Evolutionary conservation across 169 alveolate genomes (phyloP).

Genomic region (Cryptosporidium sp.): DNA sequence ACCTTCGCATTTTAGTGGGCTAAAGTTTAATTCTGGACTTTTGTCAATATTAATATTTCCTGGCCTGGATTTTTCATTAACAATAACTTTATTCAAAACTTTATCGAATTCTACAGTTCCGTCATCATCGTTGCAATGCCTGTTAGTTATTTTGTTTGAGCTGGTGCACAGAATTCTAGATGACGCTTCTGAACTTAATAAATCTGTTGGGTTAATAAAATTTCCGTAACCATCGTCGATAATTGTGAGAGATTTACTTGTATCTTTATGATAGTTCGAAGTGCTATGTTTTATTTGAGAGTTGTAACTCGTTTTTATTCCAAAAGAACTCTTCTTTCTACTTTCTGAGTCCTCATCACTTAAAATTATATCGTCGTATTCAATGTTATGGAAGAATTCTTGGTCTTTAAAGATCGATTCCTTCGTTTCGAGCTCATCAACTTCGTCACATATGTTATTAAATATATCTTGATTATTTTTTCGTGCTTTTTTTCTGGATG

Average conservation of each 20-base stretch:
- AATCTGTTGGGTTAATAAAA: slow-evolving; percentile 44
- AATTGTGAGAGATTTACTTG: slow-evolving; percentile 29
- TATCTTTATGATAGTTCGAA: background rate
- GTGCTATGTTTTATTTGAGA: background rate
- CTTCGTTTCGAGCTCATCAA: slow-evolving; percentile 8
- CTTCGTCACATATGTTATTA: background rate
- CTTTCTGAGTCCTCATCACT: background rate
- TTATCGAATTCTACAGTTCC: slow-evolving; percentile 36
- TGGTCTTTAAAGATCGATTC: background rate
- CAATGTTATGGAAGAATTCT: background rate
- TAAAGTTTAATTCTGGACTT: background rate
- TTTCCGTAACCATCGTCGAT: slow-evolving; percentile 4
- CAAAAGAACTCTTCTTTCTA: background rate
- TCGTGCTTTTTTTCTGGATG: background rate
- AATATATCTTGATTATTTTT: background rate
- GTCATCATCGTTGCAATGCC: background rate
- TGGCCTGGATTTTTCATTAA: background rate
- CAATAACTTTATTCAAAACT: slow-evolving; percentile 1
- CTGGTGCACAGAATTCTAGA: background rate
- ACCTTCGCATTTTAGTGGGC: background rate
- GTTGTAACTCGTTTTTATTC: background rate
- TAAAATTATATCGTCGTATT: background rate
- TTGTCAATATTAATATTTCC: background rate
- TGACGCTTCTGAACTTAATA: slow-evolving; percentile 59
- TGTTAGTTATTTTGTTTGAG: background rate